Percentiles rank a stretch among this genome's conserved stretches.
phyloP scores from a whole-genome alignment of 495 filamentous ascomycete species.

The Xylaria grammica region DNA sequence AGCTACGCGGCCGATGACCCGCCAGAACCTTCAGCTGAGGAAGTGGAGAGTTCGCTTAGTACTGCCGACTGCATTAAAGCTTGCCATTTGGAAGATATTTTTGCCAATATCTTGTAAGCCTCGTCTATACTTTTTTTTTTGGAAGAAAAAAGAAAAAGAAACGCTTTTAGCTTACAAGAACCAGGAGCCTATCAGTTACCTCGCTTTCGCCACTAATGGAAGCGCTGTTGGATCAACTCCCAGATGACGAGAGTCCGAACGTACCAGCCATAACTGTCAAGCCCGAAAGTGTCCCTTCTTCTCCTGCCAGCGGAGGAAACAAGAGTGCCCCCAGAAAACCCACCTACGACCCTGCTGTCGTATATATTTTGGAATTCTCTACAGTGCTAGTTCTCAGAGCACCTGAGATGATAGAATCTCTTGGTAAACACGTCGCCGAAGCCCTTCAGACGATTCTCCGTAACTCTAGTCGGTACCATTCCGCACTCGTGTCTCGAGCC shows the following conservation, averaged over 20 bases:
- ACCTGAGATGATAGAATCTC: constrained; percentile 65
- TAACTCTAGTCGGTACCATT: constrained; percentile 77
- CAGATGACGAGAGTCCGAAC: constrained; percentile 78
- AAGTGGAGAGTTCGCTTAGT: constrained; percentile 92
- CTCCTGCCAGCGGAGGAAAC: constrained; percentile 61
- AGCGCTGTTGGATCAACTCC: constrained; percentile 79
- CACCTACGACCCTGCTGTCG: constrained; percentile 83
- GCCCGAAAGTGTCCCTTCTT: constrained; percentile 68
- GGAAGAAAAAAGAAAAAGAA: too few species aligned
- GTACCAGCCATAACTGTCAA: constrained; percentile 80
- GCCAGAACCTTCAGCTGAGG: constrained; percentile 95
- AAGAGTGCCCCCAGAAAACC: constrained; percentile 57
- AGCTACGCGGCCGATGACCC: constrained; percentile 98
- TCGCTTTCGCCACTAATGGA: constrained; percentile 71
- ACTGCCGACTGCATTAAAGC: constrained; percentile 93
- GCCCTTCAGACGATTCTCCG: constrained; percentile 81
- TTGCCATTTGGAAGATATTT: constrained; percentile 82
- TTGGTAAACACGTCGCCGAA: constrained; percentile 80
- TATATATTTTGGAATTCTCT: constrained; percentile 87
- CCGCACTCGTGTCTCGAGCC: constrained; percentile 78
- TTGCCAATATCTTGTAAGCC: constrained; percentile 82
- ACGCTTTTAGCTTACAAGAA: constrained; percentile 19
- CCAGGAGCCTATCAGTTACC: constrained; percentile 70
- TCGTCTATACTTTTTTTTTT: not conserved
- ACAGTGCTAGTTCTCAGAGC: constrained; percentile 85